phyloP scores from a whole-genome alignment of 2,329 filamentous ascomycete genomes.

The Mycosphaerelloides madeirae region DNA sequence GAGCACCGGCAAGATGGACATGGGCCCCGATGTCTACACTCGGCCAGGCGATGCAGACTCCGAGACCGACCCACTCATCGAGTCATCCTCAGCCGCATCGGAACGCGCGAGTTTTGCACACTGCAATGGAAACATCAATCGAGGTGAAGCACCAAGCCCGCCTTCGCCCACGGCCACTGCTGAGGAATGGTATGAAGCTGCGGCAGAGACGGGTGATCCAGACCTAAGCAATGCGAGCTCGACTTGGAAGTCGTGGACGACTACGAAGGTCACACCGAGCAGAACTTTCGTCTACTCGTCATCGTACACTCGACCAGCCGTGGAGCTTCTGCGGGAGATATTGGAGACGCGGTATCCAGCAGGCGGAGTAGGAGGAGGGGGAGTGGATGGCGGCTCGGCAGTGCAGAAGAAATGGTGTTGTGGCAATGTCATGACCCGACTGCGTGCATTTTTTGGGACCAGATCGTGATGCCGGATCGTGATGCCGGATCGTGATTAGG shows the following conservation, averaged over 20 bases:
- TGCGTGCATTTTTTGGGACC: too few relatives aligned
- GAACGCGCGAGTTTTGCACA: too few relatives aligned
- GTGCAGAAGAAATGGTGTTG: not conserved
- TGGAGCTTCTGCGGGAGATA: slow-evolving; percentile 20
- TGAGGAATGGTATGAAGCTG: not conserved
- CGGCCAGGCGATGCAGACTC: too few relatives aligned
- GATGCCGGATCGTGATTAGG: too few relatives aligned
- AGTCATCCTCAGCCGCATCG: too few relatives aligned
- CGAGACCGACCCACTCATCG: not conserved
- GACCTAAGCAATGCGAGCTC: slow-evolving; percentile 7
- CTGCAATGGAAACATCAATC: not conserved
- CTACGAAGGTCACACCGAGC: slow-evolving; percentile 11
- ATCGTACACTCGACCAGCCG: slow-evolving; percentile 20
- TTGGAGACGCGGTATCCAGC: slow-evolving; percentile 20
- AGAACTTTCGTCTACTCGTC: slow-evolving; percentile 20
- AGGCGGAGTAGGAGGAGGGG: not conserved
- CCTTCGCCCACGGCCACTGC: not conserved
- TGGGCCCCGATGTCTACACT: slow-evolving; percentile 1
- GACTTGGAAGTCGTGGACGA: slow-evolving; percentile 17
- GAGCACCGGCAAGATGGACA: slow-evolving; percentile 3
- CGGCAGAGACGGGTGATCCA: not conserved
- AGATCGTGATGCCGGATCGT: too few relatives aligned
- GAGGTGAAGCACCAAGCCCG: not conserved
- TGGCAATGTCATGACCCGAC: too few relatives aligned
- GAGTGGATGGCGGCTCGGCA: not conserved